Base-by-base conservation (phyloP, 1,139 yeast species). In the Blastobotrys capitulatus region DNA sequence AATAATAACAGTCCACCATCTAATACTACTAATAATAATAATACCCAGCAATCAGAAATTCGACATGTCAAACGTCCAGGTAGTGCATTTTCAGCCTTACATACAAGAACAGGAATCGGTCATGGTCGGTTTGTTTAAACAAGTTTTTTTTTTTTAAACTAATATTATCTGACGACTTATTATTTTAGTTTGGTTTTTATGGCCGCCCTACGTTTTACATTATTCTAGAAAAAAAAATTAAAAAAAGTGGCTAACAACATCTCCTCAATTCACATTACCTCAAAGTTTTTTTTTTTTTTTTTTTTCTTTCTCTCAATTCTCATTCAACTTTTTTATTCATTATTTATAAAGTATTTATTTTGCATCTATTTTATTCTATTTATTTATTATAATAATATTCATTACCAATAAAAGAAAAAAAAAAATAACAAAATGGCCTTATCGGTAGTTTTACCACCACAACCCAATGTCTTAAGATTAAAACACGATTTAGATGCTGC, bases 41-140 rank as follows among this genome's bases (percentile, higher is more conserved):
- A 16, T 16, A 36, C 25, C 38, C 9, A 36, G 16, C 32, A 22
- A 39, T 18, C 15, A 25, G 29, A 13, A 19, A 27, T 22, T 7
- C 16, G 25, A 22, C 16, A 35, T 16, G 37, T 41, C 15, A 32
- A 19, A n/a, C 51, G 60, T 18, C 61, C 63, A 1, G 62, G 62
- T 1, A 52, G 56, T 1, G 60, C 62, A 2, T 60, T 60, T 40
- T 58, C 62, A 1, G 60, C 61, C 2, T 49, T 60, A 31, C 59
- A 58, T 38, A 43, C 49, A 12, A 52, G 60, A 13, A 46, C 58
- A 2, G 57, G 60, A 32, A 49, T 58, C 9, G 61, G 32, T 29
- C 32, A 29, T 12, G 61, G 61, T 6, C 47, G 60, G 25, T 49
- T 47, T 35, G 50, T 50, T 8, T 50, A 47, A 35, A 20, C 6